phyloP scores from a whole-genome alignment of 2,329 filamentous ascomycete species.

The Biscogniauxia sp. region DNA sequence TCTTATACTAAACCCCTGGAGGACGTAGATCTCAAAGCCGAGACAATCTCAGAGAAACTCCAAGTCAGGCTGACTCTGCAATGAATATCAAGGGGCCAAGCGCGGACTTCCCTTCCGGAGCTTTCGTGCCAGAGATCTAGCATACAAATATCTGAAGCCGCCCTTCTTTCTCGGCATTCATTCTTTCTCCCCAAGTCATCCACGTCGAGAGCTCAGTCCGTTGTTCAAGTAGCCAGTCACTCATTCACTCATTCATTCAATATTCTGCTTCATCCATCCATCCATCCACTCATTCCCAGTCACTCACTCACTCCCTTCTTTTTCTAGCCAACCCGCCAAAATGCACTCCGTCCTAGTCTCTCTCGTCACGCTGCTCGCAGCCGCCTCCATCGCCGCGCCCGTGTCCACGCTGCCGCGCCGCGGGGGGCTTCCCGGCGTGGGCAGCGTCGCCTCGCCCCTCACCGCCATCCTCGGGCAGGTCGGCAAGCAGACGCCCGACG shows the following conservation, averaged over 20 bases:
- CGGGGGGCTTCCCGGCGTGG: conserved; percentile 2
- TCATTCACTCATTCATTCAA: not conserved
- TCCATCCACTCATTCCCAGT: not conserved
- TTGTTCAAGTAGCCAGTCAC: too few species aligned
- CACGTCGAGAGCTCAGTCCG: too few species aligned
- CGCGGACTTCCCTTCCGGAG: not conserved
- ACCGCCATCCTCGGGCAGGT: conserved; percentile 8
- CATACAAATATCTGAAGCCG: not conserved
- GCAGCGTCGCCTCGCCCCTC: conserved; percentile 7
- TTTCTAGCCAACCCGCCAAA: not conserved
- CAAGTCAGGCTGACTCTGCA: not conserved
- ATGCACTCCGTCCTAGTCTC: not conserved
- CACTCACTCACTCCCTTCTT: not conserved
- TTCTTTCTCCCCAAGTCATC: not conserved
- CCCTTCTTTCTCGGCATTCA: not conserved
- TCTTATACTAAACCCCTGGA: too few species aligned
- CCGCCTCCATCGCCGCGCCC: not conserved
- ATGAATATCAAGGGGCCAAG: not conserved
- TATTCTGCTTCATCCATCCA: too few species aligned
- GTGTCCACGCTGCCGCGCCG: not conserved
- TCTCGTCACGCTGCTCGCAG: not conserved
- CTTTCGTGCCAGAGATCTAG: not conserved
- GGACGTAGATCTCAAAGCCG: not conserved
- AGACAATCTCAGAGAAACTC: not conserved
- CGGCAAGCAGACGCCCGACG: conserved; percentile 10